Evolutionary conservation across 345 rosid species (phyloP).

Genomic region (Lagerstroemia speciosa): DNA sequence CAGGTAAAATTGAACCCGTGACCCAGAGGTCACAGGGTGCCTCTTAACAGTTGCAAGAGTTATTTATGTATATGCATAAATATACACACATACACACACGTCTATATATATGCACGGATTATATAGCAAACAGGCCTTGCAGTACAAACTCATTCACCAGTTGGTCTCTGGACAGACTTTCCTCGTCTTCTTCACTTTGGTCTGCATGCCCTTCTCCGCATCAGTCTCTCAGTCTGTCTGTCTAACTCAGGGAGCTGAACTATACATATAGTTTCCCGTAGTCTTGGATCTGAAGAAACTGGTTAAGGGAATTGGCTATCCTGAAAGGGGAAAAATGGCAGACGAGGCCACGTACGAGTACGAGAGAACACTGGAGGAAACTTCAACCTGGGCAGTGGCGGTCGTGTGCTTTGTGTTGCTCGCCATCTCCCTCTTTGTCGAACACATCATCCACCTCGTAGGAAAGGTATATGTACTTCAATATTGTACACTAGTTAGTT

Average conservation of each 20-base stretch:
- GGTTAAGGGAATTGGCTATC: no score
- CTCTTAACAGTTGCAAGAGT: neutral
- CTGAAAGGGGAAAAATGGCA: neutral
- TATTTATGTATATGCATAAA: neutral
- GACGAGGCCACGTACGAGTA: neutral
- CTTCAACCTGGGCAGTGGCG: slow-evolving; percentile 37
- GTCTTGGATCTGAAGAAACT: no score
- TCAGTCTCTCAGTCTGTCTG: neutral
- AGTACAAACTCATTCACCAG: neutral
- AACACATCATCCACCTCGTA: slow-evolving; percentile 17
- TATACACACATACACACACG: no score
- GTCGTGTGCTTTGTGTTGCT: slow-evolving; percentile 27
- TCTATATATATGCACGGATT: no score
- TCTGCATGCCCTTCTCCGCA: neutral
- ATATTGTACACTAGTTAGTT: neutral
- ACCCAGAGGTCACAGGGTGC: no score
- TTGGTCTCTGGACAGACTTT: neutral
- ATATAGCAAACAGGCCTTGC: neutral
- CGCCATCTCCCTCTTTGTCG: slow-evolving; percentile 26
- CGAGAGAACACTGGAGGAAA: slow-evolving; percentile 18
- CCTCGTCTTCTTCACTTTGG: neutral
- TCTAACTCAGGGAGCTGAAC: no score
- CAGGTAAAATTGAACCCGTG: no score
- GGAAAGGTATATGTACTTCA: slow-evolving; percentile 18
- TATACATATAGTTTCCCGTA: no score